Percentiles rank a stretch among this genome's conserved stretches.
Conservation (phyloP, 768 basidiomycete genomes). For the Ramaria sp. region DNA sequence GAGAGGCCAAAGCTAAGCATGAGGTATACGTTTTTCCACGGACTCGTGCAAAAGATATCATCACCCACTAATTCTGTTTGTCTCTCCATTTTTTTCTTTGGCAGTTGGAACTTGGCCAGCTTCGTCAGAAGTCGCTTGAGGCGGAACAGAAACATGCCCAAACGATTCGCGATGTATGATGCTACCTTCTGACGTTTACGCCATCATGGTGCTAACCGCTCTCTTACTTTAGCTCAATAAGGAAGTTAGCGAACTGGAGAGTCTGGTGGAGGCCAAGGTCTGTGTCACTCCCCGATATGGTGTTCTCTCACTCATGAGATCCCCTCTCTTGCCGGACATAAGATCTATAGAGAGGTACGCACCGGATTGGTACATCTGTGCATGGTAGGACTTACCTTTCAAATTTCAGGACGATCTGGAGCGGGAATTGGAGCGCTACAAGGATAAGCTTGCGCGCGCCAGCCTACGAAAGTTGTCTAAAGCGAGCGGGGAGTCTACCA, state of each 20-base stretch:
- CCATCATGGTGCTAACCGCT: background rate
- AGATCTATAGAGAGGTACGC: constrained; percentile 77
- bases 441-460: constrained; percentile 51
- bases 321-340: constrained; percentile 17
- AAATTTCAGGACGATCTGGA: constrained; percentile 71
- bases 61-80: too few relatives aligned
- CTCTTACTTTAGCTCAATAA: constrained; percentile 56
- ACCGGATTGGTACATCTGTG: constrained; percentile 1
- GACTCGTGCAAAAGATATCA: background rate
- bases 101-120: constrained; percentile 10
- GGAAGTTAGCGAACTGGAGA: constrained; percentile 87
- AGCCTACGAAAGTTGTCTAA: constrained; percentile 48
- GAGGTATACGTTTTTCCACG: constrained; percentile 32
- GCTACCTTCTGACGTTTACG: constrained; percentile 3
- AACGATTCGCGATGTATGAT: constrained; percentile 51
- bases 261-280: constrained; percentile 90
- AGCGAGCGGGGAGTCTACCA: constrained; percentile 29
- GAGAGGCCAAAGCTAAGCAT: constrained; percentile 39
- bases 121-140: constrained; percentile 13
- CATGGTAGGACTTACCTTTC: background rate
- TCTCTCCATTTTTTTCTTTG: background rate
- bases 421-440: constrained; percentile 67
- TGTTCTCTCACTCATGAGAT: background rate
- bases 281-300: constrained; percentile 1
- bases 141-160: constrained; percentile 28